Evolutionary conservation across 2,329 filamentous ascomycete species (phyloP), one percentile per base, ranked within the genome.

Genomic region (Triangularia verruculosa): DNA sequence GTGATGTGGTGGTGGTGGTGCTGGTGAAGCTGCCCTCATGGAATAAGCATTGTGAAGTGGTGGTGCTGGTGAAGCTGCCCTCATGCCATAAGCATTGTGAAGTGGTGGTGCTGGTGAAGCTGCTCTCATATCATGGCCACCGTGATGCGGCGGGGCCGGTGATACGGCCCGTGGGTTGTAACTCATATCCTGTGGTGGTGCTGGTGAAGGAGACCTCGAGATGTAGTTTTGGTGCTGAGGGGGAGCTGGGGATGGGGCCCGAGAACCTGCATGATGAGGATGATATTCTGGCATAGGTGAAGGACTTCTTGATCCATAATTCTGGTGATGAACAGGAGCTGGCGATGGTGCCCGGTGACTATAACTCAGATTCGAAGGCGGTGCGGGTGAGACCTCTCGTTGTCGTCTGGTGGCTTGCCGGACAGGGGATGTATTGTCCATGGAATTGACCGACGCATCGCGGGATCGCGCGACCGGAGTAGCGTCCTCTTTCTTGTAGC

Each of bases 381-480:
- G 78, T 1, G 72, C 72, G 3, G 78, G 79, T 6, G 51, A 54
- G 15, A 28, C 4, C 51, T 54, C 51, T 28, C 51, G 51, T 17
- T 5, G 78, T 27, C 25, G 22, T 27, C 51, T 54, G 22, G 22
- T 54, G 15, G 51, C 55, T 66, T 13, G 71, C 64, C 61, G 72
- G 32, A 69, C 73, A 64, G 66, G 60, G 59, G 55, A 47, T 8
- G 39, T 47, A 47, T 71, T 67, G 20, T 70, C 69, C 11, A 71
- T 61, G 61, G 80, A 81, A 32, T 72, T 77, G 15, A 71, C 69
- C 11, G 79, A 83, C 61, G 79, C 74, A 61, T 82, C 79, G 63
- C 76, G 73, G 20, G 72, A 34, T 28, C 51, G 39, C n/a, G 39
- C 39, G 7, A 47, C 25, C 71, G 68, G 13, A 73, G 72, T 2